Conservation (phyloP, 202 grass and related monocot genomes). For the Setaria italica region DNA sequence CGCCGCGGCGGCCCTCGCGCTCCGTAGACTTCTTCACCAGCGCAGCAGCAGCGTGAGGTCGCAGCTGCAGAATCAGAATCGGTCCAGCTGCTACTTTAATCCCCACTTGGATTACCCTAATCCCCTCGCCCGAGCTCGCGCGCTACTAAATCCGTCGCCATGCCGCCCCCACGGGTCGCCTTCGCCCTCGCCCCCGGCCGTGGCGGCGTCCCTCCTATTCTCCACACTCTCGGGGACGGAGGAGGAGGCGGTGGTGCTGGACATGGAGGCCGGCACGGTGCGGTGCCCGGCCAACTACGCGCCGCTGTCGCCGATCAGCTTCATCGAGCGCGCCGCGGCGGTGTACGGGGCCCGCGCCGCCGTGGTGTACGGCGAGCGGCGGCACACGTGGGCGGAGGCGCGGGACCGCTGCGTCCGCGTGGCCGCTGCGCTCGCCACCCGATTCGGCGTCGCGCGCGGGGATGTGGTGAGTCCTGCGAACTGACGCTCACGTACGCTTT, state of each 20-base stretch:
- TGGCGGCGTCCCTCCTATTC: not conserved
- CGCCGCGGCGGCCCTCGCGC: not conserved
- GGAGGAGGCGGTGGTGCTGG: conserved; percentile 24
- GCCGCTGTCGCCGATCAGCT: conserved; percentile 75
- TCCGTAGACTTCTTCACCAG: conserved; percentile 18
- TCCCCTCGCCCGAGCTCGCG: not conserved
- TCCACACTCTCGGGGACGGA: conserved; percentile 26
- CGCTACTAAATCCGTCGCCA: conserved; percentile 4
- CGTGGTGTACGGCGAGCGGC: conserved; percentile 49
- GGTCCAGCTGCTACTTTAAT: not conserved
- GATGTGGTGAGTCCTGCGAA: conserved; percentile 52
- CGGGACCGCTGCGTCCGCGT: conserved; percentile 63
- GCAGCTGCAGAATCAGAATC: not conserved
- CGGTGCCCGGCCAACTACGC: conserved; percentile 72
- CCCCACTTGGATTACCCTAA: conserved; percentile 24
- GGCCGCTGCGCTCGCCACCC: conserved; percentile 63
- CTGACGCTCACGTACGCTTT: not conserved
- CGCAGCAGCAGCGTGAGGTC: not conserved
- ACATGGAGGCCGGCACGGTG: conserved; percentile 70
- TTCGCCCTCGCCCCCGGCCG: not conserved
- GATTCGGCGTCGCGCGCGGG: conserved; percentile 57
- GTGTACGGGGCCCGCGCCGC: conserved; percentile 64
- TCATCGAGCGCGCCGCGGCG: conserved; percentile 74
- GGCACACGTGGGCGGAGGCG: conserved; percentile 65
- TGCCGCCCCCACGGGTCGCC: not conserved